phyloP scores from a whole-genome alignment of 2,329 filamentous ascomycete genomes.

The Xylariaceae sp. region DNA sequence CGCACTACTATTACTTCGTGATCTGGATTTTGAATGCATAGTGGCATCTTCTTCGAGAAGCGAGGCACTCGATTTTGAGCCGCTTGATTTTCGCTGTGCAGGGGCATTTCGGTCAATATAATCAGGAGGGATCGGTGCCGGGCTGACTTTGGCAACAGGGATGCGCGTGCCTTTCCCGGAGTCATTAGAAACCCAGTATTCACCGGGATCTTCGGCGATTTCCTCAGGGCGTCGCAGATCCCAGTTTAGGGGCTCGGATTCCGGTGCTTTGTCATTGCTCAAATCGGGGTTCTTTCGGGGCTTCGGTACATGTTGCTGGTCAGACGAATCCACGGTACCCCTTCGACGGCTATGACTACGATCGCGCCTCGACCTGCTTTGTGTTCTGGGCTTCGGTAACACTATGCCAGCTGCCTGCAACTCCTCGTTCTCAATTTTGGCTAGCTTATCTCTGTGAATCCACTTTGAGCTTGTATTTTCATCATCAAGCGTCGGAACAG shows the following conservation, averaged over 20 bases:
- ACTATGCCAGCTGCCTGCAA: conserved; percentile 73
- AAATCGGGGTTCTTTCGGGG: conserved; percentile 46
- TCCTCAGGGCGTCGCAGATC: conserved; percentile 76
- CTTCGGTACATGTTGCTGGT: conserved; percentile 29
- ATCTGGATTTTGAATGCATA: conserved; percentile 57
- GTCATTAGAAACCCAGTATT: conserved; percentile 50
- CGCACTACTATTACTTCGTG: conserved; percentile 62
- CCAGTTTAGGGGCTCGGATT: conserved; percentile 52
- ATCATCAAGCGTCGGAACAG: conserved; percentile 36
- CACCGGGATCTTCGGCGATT: conserved; percentile 58
- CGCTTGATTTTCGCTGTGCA: conserved; percentile 57
- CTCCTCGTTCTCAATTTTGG: conserved; percentile 75
- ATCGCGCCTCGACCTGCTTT: conserved; percentile 46
- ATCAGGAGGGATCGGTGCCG: conserved; percentile 67
- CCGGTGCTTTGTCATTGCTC: conserved; percentile 37
- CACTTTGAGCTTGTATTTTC: conserved; percentile 72
- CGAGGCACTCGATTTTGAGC: conserved; percentile 50
- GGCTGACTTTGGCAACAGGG: conserved; percentile 76
- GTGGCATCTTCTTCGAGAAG: conserved; percentile 51
- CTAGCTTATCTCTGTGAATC: conserved; percentile 83
- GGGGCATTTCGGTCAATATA: conserved; percentile 71
- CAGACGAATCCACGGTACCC: conserved; percentile 31
- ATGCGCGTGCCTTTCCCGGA: conserved; percentile 71
- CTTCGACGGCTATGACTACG: conserved; percentile 40
- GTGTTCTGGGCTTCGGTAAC: conserved; percentile 50